These are phyloP conservation scores for Martiniozyma abietophila DNA, from an alignment of 805 yeast genomes.

Conservation along the genomic window DNA sequence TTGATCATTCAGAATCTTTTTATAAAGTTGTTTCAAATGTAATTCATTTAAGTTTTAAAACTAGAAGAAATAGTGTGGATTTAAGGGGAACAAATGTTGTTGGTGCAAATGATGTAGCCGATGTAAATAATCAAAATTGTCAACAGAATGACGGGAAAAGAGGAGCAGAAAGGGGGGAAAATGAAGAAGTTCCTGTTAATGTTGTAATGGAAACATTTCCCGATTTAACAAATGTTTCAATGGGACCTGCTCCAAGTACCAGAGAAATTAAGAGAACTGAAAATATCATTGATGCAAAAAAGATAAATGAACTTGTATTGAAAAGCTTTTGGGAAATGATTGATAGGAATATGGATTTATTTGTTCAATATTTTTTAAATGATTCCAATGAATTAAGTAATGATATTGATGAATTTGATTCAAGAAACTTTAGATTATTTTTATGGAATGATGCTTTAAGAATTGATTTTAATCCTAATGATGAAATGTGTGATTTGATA, in stretches of 20 bases:
- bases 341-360: slow-evolving; percentile 13
- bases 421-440: background rate
- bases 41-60: slow-evolving; percentile 7
- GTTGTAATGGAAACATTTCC: slow-evolving; percentile 21
- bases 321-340: slow-evolving; percentile 21
- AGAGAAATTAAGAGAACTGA: slow-evolving; percentile 4
- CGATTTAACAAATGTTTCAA: slow-evolving; percentile 16
- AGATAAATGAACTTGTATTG: too few relatives aligned
- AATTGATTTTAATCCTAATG: slow-evolving; percentile 4
- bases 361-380: slow-evolving; percentile 15
- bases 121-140: slow-evolving; percentile 6
- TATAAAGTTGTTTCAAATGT: slow-evolving; percentile 13
- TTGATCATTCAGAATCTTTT: slow-evolving; percentile 13
- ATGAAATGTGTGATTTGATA: slow-evolving; percentile 12
- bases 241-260: slow-evolving; percentile 2
- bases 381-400: too few relatives aligned
- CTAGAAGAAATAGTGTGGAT: slow-evolving; percentile 7
- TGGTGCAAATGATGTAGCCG: slow-evolving; percentile 9
- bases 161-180: too few relatives aligned
- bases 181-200: slow-evolving; percentile 8
- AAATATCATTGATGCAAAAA: slow-evolving; percentile 12
- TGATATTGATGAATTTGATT: slow-evolving; percentile 5
- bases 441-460: slow-evolving; percentile 8
- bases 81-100: too few relatives aligned
- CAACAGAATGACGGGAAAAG: background rate